These are phyloP conservation scores for Saccharum officinarum DNA, from an alignment of 176 grass and related monocot genomes.

Conservation along the genomic window DNA sequence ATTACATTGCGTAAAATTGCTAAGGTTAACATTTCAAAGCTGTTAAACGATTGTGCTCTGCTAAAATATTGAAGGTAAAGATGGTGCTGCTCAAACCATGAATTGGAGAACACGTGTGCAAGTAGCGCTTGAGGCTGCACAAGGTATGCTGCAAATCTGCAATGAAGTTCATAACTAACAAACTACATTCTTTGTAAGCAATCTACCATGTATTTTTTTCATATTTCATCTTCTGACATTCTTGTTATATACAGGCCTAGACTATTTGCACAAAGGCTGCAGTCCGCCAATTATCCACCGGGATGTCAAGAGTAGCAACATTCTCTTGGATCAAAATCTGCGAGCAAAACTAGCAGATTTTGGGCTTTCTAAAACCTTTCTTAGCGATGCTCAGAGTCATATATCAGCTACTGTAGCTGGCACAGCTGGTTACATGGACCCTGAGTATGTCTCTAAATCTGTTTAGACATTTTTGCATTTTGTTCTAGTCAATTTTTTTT, in stretches of 20 bases:
- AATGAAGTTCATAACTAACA: not conserved
- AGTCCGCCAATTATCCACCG: constrained; percentile 42
- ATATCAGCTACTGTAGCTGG: constrained; percentile 23
- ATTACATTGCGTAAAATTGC: no score
- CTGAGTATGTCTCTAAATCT: constrained; percentile 34
- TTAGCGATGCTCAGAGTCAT: constrained; percentile 12
- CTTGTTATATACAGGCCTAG: constrained; percentile 31
- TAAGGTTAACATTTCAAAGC: not conserved
- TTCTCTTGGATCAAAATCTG: constrained; percentile 45
- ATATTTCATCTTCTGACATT: not conserved
- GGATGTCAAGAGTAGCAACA: constrained; percentile 56
- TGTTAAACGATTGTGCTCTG: not conserved
- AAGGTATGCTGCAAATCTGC: not conserved
- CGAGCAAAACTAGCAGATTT: constrained; percentile 57
- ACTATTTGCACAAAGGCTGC: constrained; percentile 57
- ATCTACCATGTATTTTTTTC: not conserved
- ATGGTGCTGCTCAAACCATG: not conserved
- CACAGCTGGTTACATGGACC: constrained; percentile 58
- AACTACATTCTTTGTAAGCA: no score
- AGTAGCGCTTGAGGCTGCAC: constrained; percentile 24
- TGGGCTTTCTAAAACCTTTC: constrained; percentile 41
- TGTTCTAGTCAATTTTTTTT: no score
- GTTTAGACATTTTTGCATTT: no score
- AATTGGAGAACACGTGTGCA: constrained; percentile 28
- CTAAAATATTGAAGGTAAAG: constrained; percentile 15